These are phyloP conservation scores for Phytophthora vignae DNA, from an alignment of 352 stramenopile genomes.

Conservation along the genomic window DNA sequence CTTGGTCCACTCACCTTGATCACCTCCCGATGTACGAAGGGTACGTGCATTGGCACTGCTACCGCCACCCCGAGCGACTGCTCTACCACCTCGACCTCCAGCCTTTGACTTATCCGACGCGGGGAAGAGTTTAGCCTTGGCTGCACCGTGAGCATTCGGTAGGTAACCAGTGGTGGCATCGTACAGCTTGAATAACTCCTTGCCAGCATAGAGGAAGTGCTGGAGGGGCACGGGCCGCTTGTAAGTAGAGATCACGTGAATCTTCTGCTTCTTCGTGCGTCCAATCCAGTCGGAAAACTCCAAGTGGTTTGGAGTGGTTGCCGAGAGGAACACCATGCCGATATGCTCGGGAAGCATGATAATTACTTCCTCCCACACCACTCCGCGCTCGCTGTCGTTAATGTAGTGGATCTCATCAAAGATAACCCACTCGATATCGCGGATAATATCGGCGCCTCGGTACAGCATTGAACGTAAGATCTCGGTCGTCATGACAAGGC, in stretches of 20 bases:
- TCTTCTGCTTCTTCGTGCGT: slow-evolving; percentile 94
- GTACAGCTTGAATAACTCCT: slow-evolving; percentile 93
- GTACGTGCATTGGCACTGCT: slow-evolving; percentile 55
- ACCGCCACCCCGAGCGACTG: slow-evolving; percentile 41
- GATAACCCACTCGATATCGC: slow-evolving; percentile 98
- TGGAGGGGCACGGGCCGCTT: slow-evolving; percentile 97
- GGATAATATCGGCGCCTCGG: slow-evolving; percentile 95
- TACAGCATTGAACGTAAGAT: slow-evolving; percentile 98
- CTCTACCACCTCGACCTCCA: slow-evolving; percentile 41
- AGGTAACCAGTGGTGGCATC: slow-evolving; percentile 66
- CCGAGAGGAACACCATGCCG: slow-evolving; percentile 98
- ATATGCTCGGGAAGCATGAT: slow-evolving; percentile 98
- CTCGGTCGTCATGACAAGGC: slow-evolving; percentile 98
- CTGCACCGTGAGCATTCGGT: slow-evolving; percentile 58
- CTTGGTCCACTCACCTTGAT: slow-evolving; percentile 91
- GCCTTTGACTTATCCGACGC: slow-evolving; percentile 61
- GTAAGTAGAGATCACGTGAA: slow-evolving; percentile 98
- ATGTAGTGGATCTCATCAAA: slow-evolving; percentile 99
- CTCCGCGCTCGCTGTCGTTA: slow-evolving; percentile 97
- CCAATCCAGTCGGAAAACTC: slow-evolving; percentile 99
- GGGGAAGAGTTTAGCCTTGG: slow-evolving; percentile 75
- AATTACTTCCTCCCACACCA: slow-evolving; percentile 98
- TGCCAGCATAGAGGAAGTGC: slow-evolving; percentile 95
- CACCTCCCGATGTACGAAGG: slow-evolving; percentile 64
- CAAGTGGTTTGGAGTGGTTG: slow-evolving; percentile 98